Evolutionary conservation across 2,329 filamentous ascomycete species (phyloP), one percentile per base, ranked within the genome.

Genomic region (Epichloe typhina): DNA sequence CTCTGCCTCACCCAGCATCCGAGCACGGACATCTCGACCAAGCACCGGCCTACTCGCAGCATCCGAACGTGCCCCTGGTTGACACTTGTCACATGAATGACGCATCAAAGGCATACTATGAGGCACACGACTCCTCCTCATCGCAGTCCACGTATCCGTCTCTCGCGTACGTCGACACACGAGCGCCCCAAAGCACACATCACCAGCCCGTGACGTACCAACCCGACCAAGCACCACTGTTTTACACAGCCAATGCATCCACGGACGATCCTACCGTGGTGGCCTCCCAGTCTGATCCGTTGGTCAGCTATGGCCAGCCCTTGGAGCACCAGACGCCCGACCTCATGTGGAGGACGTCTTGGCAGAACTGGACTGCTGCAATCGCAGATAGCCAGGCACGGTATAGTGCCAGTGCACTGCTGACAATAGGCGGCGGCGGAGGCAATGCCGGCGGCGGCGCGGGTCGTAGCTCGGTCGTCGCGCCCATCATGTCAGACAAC

Each of bases 331-430:
- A 59, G 6, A 43, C 56, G 0, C 49, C 61, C 5, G 62, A 65
- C n/a, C 60, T 61, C 53, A 61, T 66, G 55, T 69, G 62, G 65
- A 67, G 65, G 7, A 77, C 72, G 53, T 67, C 72, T 0, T 79
- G 75, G 75, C 69, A 75, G 15, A 72, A 77, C 61, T 79, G 76
- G 76, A 72, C 74, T 8, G 67, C 70, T 0, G 72, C 74, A 49
- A 72, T 79, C 31, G 68, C 71, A 36, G 71, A 75, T 55, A 71
- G 62, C 36, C 72, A 74, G 52, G 72, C 75, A 43, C 67, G 72
- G 23, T 76, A 72, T 59, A 72, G 71, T 53, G 73, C 73, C 31
- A 72, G 66, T 44, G 69, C 74, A 13, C 62, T 77, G 12, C 62
- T 78, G 54, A 72, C 69, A 1, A 63, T 77, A 3, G 73, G 71